Evolutionary conservation across 495 filamentous ascomycete genomes (phyloP).

Genomic region (Immersiella caudata): DNA sequence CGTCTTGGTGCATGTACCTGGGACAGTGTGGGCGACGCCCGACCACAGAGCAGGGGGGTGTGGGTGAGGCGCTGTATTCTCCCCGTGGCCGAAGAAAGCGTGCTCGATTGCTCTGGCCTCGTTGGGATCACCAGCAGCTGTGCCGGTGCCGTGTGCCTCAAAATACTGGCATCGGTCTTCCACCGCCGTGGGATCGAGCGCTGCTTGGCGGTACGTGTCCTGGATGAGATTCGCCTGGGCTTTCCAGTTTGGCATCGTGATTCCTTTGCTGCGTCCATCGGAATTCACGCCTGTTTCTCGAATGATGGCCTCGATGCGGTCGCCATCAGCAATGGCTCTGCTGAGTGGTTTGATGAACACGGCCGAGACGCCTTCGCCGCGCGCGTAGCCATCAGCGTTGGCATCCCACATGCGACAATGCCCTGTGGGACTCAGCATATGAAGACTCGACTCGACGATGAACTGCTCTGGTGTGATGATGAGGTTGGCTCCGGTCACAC

Average conservation of each 20-base stretch:
- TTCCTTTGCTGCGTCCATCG: conserved; percentile 58
- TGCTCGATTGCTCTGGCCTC: conserved; percentile 43
- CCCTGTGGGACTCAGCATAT: conserved; percentile 43
- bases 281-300: conserved; percentile 60
- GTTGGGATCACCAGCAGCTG: conserved; percentile 50
- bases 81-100: conserved; percentile 43
- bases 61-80: neutral
- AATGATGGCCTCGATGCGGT: conserved; percentile 64
- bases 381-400: conserved; percentile 65
- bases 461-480: conserved; percentile 42
- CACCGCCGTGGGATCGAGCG: conserved; percentile 38
- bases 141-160: conserved; percentile 59
- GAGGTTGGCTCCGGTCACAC: conserved; percentile 49
- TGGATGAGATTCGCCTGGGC: conserved; percentile 61
- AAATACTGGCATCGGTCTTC: conserved; percentile 49
- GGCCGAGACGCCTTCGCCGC: conserved; percentile 60
- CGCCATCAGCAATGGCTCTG: conserved; percentile 55
- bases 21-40: neutral
- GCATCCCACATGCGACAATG: conserved; percentile 53
- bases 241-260: conserved; percentile 57
- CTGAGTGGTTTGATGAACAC: conserved; percentile 63
- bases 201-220: conserved; percentile 48
- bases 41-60: neutral
- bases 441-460: conserved; percentile 39
- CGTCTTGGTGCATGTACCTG: neutral